Evolutionary conservation across 305 asterid species (phyloP).

Genomic region (Rubia tinctorum): DNA sequence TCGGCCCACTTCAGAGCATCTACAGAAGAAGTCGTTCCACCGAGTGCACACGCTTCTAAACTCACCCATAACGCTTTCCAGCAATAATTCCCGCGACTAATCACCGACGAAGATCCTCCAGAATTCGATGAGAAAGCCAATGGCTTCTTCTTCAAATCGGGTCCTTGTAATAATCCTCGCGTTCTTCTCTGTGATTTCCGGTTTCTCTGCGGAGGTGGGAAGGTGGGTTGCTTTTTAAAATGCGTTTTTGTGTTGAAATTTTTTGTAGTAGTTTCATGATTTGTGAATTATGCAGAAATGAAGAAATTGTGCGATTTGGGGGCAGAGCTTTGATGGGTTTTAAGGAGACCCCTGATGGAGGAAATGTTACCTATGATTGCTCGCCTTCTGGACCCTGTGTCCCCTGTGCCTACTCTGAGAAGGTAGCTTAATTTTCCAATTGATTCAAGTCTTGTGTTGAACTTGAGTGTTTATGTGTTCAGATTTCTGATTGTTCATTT

Average conservation of each 20-base stretch:
- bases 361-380: constrained; percentile 80
- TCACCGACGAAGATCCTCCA: constrained; percentile 4
- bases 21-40: neutral
- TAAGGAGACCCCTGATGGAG: constrained; percentile 80
- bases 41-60: neutral
- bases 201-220: constrained; percentile 4
- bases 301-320: constrained; percentile 12
- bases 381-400: constrained; percentile 97
- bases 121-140: neutral
- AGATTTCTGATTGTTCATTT: too few relatives aligned
- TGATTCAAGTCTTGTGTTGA: neutral
- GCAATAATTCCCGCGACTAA: neutral
- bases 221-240: neutral
- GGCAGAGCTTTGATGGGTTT: constrained; percentile 61
- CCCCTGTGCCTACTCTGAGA: constrained; percentile 79
- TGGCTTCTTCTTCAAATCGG: constrained; percentile 10
- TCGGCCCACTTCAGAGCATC: neutral
- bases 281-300: neutral
- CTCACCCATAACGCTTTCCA: neutral
- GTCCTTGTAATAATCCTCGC: neutral
- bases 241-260: neutral
- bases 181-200: constrained; percentile 10
- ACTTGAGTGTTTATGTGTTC: neutral
- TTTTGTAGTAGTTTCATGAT: neutral
- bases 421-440: constrained; percentile 38